These are phyloP conservation scores for Articulospora tetracladia DNA, from an alignment of 495 filamentous ascomycete species.

Conservation along the genomic window DNA sequence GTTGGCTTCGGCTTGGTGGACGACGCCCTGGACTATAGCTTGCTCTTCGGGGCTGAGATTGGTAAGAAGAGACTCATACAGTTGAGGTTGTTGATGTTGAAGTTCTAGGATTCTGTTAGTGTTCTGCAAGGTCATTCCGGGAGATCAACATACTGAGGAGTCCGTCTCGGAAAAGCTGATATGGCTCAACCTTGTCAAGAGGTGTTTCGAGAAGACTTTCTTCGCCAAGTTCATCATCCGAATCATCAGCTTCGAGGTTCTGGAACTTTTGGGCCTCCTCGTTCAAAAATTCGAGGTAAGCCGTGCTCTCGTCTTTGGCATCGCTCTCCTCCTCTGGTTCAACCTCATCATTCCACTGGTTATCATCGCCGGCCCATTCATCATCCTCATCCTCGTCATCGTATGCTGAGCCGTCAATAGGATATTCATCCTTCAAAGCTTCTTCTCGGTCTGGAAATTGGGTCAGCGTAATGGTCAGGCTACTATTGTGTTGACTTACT, in stretches of 20 bases:
- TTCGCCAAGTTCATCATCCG: slow-evolving; percentile 86
- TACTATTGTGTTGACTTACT: slow-evolving; percentile 46
- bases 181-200: slow-evolving; percentile 91
- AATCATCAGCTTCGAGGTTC: slow-evolving; percentile 53
- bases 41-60: slow-evolving; percentile 80
- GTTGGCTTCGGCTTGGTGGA: slow-evolving; percentile 67
- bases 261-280: slow-evolving; percentile 87
- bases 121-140: neutral
- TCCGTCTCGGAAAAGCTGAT: slow-evolving; percentile 76
- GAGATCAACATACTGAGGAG: slow-evolving; percentile 67
- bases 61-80: slow-evolving; percentile 77
- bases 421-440: slow-evolving; percentile 85
- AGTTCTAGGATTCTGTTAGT: slow-evolving; percentile 52
- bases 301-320: slow-evolving; percentile 81
- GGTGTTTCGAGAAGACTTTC: slow-evolving; percentile 93
- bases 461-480: neutral
- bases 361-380: slow-evolving; percentile 59
- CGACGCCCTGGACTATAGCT: slow-evolving; percentile 70
- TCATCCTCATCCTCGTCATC: slow-evolving; percentile 75
- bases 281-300: slow-evolving; percentile 93
- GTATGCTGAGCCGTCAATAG: slow-evolving; percentile 61
- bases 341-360: slow-evolving; percentile 69
- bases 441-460: slow-evolving; percentile 70
- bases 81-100: slow-evolving; percentile 84
- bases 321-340: slow-evolving; percentile 55